Conservation (phyloP, 176 grass and related monocot species). For the Eleusine indica region DNA sequence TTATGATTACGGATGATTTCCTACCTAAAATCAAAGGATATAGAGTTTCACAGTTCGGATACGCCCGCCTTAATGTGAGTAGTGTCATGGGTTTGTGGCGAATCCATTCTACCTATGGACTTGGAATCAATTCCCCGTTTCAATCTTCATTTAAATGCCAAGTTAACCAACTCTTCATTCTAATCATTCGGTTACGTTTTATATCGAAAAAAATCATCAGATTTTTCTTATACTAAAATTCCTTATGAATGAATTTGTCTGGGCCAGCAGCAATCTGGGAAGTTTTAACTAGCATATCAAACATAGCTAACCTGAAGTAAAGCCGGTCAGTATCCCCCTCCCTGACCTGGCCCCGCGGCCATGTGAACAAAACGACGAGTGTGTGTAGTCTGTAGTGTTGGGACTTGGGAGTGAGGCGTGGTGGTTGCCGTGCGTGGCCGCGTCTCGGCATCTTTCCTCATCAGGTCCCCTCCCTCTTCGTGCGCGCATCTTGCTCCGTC, state of each 20-base stretch:
- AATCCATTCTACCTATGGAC: not conserved
- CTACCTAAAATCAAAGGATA: not conserved
- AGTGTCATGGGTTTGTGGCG: not conserved
- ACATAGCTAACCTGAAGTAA: constrained; percentile 10
- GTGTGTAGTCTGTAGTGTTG: not conserved
- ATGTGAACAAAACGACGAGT: constrained; percentile 41
- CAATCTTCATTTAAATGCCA: not conserved
- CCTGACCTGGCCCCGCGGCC: not conserved
- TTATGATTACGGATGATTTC: not conserved
- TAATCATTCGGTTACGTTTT: not conserved
- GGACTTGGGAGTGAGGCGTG: not conserved
- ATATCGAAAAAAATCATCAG: not conserved
- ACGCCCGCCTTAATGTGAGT: not conserved
- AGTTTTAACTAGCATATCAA: not conserved
- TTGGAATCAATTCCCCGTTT: not conserved
- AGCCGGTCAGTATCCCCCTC: not conserved
- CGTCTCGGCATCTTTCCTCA: not conserved
- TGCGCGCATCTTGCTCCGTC: constrained; percentile 4
- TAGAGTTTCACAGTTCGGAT: not conserved
- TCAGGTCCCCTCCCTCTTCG: not conserved
- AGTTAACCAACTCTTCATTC: not conserved
- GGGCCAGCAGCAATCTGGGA: not conserved
- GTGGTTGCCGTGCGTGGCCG: not conserved
- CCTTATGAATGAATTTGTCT: not conserved
- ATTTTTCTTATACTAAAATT: not conserved